phyloP scores from a whole-genome alignment of 306 rosid species.

The Citrullus colocynthis region DNA sequence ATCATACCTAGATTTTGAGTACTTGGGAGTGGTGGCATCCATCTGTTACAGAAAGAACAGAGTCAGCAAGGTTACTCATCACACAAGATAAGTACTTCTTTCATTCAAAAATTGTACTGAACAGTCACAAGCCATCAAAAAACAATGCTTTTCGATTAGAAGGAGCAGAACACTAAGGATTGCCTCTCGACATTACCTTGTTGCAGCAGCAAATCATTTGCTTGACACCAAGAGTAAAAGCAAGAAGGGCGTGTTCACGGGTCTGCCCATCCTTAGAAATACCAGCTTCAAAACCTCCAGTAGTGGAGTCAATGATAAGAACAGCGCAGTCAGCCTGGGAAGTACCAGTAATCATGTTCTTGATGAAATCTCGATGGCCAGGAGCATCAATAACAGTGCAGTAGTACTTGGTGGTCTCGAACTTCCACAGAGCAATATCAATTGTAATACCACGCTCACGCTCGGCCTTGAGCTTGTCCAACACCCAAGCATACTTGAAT shows the following conservation, averaged over 20 bases:
- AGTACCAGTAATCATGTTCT: slow-evolving; percentile 90
- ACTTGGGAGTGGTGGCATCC: slow-evolving; percentile 89
- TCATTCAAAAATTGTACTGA: too few relatives aligned
- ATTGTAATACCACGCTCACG: slow-evolving; percentile 93
- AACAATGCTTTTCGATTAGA: too few relatives aligned
- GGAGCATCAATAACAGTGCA: slow-evolving; percentile 95
- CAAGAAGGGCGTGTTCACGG: slow-evolving; percentile 90
- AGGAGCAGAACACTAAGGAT: too few relatives aligned
- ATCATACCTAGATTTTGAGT: slow-evolving; percentile 78
- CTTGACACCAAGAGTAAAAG: slow-evolving; percentile 87
- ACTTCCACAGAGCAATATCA: slow-evolving; percentile 89
- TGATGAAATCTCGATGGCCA: slow-evolving; percentile 83
- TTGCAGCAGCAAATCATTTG: slow-evolving; percentile 94
- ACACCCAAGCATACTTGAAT: slow-evolving; percentile 94
- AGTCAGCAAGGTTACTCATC: neutral
- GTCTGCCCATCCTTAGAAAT: slow-evolving; percentile 97
- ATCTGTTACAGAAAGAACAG: slow-evolving; percentile 25
- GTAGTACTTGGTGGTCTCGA: slow-evolving; percentile 81
- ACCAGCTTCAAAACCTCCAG: slow-evolving; percentile 94
- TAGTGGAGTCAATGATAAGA: slow-evolving; percentile 79
- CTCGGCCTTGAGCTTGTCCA: slow-evolving; percentile 94
- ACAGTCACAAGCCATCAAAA: too few relatives aligned
- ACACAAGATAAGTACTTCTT: too few relatives aligned
- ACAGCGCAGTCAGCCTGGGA: slow-evolving; percentile 92
- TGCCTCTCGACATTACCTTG: slow-evolving; percentile 31